Evolutionary conservation across 495 filamentous ascomycete genomes (phyloP), one percentile per base, ranked within the genome.

Genomic region (Filosporella fistucella): DNA sequence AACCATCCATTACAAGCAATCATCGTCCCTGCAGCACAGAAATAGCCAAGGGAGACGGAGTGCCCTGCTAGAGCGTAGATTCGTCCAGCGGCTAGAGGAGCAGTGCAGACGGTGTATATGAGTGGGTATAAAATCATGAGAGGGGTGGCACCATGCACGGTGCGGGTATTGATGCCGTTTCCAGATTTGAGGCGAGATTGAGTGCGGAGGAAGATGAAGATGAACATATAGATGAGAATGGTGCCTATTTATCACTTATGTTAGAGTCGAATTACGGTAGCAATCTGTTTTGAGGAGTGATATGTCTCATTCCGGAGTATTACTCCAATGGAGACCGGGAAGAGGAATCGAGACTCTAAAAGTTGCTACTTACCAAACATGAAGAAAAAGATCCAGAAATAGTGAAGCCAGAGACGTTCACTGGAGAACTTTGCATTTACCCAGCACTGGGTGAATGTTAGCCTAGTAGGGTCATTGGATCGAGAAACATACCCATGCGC

Each of bases 101-200:
- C 70, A 1, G 84, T 89, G 49, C 84, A 80, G 16, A 86, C 55
- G 25, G 86, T 70, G 59, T 89, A 91, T 46, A 86, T 82, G 41
- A 85, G 64, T 0, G 86, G 84, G 56, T 91, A 91, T 42, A 88
- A 73, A 21, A 88, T 72, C 86, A 91, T 75, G 73, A 82, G 69
- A 56, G 77, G 70, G 59, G 83, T 72, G 41, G 84, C 55, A 52
- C 64, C 9, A 51, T 66, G 26, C n/a, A n/a, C n/a, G n/a, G n/a
- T n/a, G n/a, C n/a, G n/a, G n/a, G n/a, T n/a, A n/a, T 41, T 46
- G 18, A 61, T 21, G 14, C 35, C 35, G 13, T 58, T 16, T 6
- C 24, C 14, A 1, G 14, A 34, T 57, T 59, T 22, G n/a, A 47
- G 52, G 7, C 1, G 37, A 28, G 28, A 45, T 32, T 25, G 28